A percentile compares a stretch with the other conserved stretches of the same genome.
phyloP scores from a whole-genome alignment of 1,139 yeast species.

The Kluyveromyces sp. region DNA sequence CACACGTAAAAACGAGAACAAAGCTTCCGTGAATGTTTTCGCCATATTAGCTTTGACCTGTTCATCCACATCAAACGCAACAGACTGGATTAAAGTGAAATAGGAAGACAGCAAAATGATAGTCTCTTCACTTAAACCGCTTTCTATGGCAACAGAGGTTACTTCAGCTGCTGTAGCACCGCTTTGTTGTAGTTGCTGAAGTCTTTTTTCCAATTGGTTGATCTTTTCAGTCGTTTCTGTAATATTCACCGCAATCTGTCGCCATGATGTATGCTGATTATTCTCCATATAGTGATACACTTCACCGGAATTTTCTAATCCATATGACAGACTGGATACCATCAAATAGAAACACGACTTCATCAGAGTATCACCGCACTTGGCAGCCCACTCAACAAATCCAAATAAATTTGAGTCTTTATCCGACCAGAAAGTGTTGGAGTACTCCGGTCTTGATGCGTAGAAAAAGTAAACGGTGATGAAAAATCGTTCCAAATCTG shows the following conservation, averaged over 20 bases:
- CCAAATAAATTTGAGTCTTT: conserved; percentile 60
- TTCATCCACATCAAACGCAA: conserved; percentile 37
- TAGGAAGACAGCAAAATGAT: conserved; percentile 71
- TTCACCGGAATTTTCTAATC: conserved; percentile 46
- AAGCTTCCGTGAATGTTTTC: conserved; percentile 27
- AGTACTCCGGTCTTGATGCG: conserved; percentile 50
- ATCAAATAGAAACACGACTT: conserved; percentile 76
- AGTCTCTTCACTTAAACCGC: conserved; percentile 75
- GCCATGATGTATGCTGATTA: conserved; percentile 48
- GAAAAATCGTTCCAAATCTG: conserved; percentile 84
- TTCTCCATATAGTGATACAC: conserved; percentile 37
- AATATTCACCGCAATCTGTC: conserved; percentile 50
- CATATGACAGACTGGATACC: conserved; percentile 66
- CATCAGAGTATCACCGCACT: conserved; percentile 76
- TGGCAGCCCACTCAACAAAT: conserved; percentile 81
- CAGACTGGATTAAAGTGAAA: conserved; percentile 47
- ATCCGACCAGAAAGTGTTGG: conserved; percentile 66
- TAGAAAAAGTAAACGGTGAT: conserved; percentile 69
- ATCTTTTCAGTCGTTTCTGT: conserved; percentile 50
- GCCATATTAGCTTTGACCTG: conserved; percentile 22
- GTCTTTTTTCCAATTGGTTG: conserved; percentile 25
- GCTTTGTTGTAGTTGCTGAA: conserved; percentile 23
- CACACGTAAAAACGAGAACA: conserved; percentile 43
- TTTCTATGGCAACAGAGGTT: conserved; percentile 28
- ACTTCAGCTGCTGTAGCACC: conserved; percentile 31